Evolutionary conservation across 192 early-diverging fungal species (phyloP), one percentile per base, ranked within the genome.

Genomic region (Coemansia sp.): DNA sequence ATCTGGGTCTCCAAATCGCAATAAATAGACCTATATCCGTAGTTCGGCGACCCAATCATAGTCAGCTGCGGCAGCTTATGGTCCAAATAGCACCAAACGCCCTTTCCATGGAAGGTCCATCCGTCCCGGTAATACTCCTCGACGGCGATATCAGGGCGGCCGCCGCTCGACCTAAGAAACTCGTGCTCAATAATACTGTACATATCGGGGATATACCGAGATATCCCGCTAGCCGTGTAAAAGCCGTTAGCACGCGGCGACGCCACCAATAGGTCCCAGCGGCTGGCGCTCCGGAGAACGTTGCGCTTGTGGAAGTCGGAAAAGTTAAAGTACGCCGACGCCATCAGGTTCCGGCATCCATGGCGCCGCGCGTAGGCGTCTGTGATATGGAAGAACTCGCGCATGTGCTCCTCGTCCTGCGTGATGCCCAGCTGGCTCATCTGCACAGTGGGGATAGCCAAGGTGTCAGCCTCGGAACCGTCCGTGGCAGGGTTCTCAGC

Each of bases 51-150:
- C 10, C 96, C 96, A 63, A 97, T 88, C 67, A 94, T 89, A 1
- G 95, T 94, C 73, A 95, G 46, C 29, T 84, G 71, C 36, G 93
- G 93, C 33, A 83, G 63, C 41, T 89, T 80, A 11, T 82, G 64
- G 39, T 84, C 77, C 29, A 87, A 71, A 61, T 86, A 86, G 50
- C 89, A 83, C 94, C 93, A 96, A 3, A 96, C 64, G 16, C 94
- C 93, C 89, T 99, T 99, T 3, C 91, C 94, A 72, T 99, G 97
- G 73, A 89, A 99, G 1, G 97, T 99, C 96, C 97, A 99, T 29
- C 89, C 90, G 6, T 78, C 70, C 35, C 92, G 73, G 13, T 74
- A 70, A 73, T 93, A 98, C 80, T 98, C 96, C 39, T 85, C 79
- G 19, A 97, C 87, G 5, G 83, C 75, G 59, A 94, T 89, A 42